A percentile compares a stretch with the other conserved stretches of the same genome.
Conservation (phyloP, 208 protist genomes). For the Leishmania tarentolae region DNA sequence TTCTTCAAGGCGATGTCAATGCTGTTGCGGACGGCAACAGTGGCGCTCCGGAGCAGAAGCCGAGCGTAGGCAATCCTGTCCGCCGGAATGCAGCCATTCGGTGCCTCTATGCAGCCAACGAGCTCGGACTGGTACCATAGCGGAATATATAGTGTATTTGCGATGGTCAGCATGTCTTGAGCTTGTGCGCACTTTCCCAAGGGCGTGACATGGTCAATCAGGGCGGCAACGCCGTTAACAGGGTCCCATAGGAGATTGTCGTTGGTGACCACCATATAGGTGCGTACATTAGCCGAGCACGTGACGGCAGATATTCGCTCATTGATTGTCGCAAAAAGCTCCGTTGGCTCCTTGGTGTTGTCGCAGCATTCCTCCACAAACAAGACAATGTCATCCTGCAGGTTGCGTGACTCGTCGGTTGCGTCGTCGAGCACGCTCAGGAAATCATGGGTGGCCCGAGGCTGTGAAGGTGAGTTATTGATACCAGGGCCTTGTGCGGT, state of each 20-base stretch:
- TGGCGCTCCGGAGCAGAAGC: slow-evolving; percentile 36
- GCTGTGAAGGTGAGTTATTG: neutral
- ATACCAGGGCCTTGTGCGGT: neutral
- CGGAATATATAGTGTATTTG: slow-evolving; percentile 68
- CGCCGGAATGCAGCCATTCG: slow-evolving; percentile 22
- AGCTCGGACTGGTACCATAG: slow-evolving; percentile 40
- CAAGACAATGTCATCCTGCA: slow-evolving; percentile 16
- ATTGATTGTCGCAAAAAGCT: slow-evolving; percentile 49
- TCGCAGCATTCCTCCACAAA: slow-evolving; percentile 50
- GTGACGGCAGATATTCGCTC: slow-evolving; percentile 32
- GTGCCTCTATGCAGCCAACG: slow-evolving; percentile 67
- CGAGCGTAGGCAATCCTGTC: neutral
- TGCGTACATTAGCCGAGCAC: slow-evolving; percentile 27
- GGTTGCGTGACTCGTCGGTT: neutral
- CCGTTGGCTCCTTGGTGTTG: slow-evolving; percentile 28
- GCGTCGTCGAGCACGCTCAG: slow-evolving; percentile 8
- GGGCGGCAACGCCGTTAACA: slow-evolving; percentile 54
- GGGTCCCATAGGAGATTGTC: slow-evolving; percentile 61
- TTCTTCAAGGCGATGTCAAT: slow-evolving; percentile 22
- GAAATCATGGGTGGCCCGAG: slow-evolving; percentile 1
- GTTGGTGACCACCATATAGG: slow-evolving; percentile 51
- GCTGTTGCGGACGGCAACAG: slow-evolving; percentile 29
- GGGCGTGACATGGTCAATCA: slow-evolving; percentile 46
- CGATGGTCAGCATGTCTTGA: slow-evolving; percentile 35
- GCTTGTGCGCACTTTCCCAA: slow-evolving; percentile 50